Evolutionary conservation across 495 filamentous ascomycete genomes (phyloP).

Genomic region (Xylaria cubensis): DNA sequence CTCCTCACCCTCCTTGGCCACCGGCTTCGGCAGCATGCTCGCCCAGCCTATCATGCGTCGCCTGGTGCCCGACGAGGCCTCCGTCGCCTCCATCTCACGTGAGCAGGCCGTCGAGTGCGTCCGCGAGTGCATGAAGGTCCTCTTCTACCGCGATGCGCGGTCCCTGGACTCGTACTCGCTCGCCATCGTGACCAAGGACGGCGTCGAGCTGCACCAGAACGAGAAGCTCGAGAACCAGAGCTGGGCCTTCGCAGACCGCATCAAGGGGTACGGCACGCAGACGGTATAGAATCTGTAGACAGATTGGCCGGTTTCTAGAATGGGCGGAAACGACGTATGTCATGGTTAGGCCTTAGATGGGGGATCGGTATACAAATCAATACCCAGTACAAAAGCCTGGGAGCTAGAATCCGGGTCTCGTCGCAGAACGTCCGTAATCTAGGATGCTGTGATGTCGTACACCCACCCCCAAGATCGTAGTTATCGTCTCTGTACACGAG

Average conservation of each 20-base stretch:
- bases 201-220: conserved; percentile 80
- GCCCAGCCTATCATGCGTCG: conserved; percentile 89
- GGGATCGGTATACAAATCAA: neutral
- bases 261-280: conserved; percentile 64
- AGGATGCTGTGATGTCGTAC: neutral
- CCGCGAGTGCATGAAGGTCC: conserved; percentile 94
- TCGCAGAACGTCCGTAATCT: neutral
- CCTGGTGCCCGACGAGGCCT: conserved; percentile 78
- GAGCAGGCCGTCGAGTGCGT: conserved; percentile 82
- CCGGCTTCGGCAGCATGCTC: conserved; percentile 91
- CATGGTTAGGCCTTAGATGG: neutral
- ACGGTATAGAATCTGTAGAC: conserved; percentile 43
- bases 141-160: conserved; percentile 96
- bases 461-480: neutral
- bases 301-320: neutral
- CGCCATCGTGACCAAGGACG: conserved; percentile 83
- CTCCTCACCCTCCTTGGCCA: conserved; percentile 83
- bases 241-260: conserved; percentile 94
- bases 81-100: conserved; percentile 69
- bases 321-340: neutral
- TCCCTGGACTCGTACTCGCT: conserved; percentile 91
- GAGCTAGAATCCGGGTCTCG: neutral
- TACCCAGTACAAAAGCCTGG: neutral
- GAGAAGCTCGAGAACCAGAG: conserved; percentile 80
- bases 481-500: neutral